Evolutionary conservation across 176 grass and related monocot species (phyloP), one percentile per base, ranked within the genome.

Genomic region (Zea luxurians): DNA sequence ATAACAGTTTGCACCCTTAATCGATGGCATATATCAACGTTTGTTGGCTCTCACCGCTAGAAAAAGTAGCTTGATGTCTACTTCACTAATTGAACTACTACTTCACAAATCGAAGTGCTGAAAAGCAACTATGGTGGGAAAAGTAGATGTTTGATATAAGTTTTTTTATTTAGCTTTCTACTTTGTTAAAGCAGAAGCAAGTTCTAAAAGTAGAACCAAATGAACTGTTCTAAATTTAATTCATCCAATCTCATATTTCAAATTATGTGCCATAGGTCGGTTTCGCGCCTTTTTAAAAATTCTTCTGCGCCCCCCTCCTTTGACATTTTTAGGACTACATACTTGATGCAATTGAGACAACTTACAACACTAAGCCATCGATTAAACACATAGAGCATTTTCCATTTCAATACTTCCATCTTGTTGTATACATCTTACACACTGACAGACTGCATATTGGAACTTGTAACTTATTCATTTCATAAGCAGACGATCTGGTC

Each of bases 351-450:
- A 15, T 43, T 80, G 40, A 48, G 2, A 57, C 0, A 2, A 3
- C 18, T 18, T 57, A n/a, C 17, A 57, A 57, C 16, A 8, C 53
- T 18, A 1, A 18, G 1, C 17, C 6, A 57, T 57, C 7, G 53
- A 18, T 8, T 57, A 57, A 57, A 57, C 53, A 57, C 53, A 57
- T 18, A 57, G 8, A 57, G 0, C 7, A 57, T 16, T 57, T 18
- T 17, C 15, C 17, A 57, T 57, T 18, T 57, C 53, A 57, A 57
- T 6, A 8, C 17, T 57, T 57, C 16, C 53, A 57, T 42, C 52
- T 55, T 55, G 16, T n/a, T 55, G 52, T 55, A 55, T 55, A 55
- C 52, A 55, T 55, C 52, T 55, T 55, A 55, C 52, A 55, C 52
- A n/a, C 52, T 55, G 52, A 55, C 15, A 8, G 16, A 55, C 52